Base-by-base conservation (phyloP, 139 green algal genomes). In the Edaphochlamys debaryana region DNA sequence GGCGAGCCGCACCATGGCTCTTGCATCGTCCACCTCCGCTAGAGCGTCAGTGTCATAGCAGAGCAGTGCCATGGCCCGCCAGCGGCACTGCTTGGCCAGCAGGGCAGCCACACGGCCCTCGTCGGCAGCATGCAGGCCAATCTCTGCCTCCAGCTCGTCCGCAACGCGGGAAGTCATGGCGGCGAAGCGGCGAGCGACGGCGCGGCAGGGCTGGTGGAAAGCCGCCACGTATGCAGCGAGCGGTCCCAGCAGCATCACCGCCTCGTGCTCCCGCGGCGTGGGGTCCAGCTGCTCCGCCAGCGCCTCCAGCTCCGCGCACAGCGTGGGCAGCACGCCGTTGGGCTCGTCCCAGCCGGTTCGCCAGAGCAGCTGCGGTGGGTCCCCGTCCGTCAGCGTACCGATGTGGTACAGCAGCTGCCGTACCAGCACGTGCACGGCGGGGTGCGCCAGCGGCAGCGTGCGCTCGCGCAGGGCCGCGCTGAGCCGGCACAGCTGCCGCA, bases 221-320 rank as follows among this genome's bases (percentile, higher is more conserved):
- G 67, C 62, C 0, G 87, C 68, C 27, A 93, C 82, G 85, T 88
- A 93, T 8, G 85, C 79, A 17, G 85, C 85, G 23, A 92, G 13
- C 74, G 89, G 80, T 1, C 89, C 89, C 50, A 93, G 87, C 45
- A 91, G 73, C 70, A 90, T 68, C 66, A 91, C 79, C 13, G 85
- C 67, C 4, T 83, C 69, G 42, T 90, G 85, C 32, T 90, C 85
- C 0, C 85, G 64, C 4, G 72, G 85, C 66, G 58, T 75, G 0
- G 87, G 9, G 0, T 84, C 58, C 48, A 94, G 85, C 85, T 91
- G 79, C 17, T 71, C 83, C 11, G 87, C 80, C 27, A 87, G 76
- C 1, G 42, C 8, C 1, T 41, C 23, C 42, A 87, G 75, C 86
- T 90, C 86, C 11, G 5, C 23, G 41, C n/a, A 41, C 70, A 92